Conservation (phyloP, 2,329 filamentous ascomycete genomes). For the Talaromyces sp. region DNA sequence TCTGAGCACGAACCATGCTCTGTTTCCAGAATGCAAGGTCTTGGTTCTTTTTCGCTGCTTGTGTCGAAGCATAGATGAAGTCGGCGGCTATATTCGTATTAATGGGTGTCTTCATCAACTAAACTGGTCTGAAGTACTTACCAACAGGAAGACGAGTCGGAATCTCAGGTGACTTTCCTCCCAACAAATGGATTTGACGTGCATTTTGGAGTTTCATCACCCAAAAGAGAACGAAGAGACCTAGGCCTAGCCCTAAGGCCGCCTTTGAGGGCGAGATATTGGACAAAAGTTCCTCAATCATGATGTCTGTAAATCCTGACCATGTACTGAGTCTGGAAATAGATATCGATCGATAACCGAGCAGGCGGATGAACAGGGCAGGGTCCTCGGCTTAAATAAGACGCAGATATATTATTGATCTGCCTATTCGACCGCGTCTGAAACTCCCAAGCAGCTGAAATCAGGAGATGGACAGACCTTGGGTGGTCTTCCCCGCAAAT, state of each 20-base stretch:
- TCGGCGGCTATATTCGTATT: slow-evolving; percentile 59
- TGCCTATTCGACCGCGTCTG: background rate
- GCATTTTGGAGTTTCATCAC: slow-evolving; percentile 32
- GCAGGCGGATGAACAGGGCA: background rate
- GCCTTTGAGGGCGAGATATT: slow-evolving; percentile 46
- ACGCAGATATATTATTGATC: background rate
- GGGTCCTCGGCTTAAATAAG: background rate
- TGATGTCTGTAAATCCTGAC: slow-evolving; percentile 42
- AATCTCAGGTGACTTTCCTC: slow-evolving; percentile 36
- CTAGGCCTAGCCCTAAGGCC: slow-evolving; percentile 41
- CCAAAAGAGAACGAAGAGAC: slow-evolving; percentile 42
- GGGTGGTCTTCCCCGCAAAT: slow-evolving; percentile 3
- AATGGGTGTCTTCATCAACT: background rate
- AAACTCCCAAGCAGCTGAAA: background rate
- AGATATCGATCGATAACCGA: background rate
- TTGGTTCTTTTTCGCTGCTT: slow-evolving; percentile 52
- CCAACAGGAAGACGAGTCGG: slow-evolving; percentile 38
- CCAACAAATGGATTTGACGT: slow-evolving; percentile 34
- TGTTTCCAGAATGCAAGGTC: slow-evolving; percentile 63
- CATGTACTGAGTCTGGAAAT: slow-evolving; percentile 12
- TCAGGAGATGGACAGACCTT: background rate
- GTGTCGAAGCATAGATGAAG: slow-evolving; percentile 59
- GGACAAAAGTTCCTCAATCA: slow-evolving; percentile 50
- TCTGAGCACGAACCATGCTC: slow-evolving; percentile 45
- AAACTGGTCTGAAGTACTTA: slow-evolving; percentile 22